Percentiles rank a stretch among this genome's conserved stretches.
phyloP scores from a whole-genome alignment of 2,329 filamentous ascomycete genomes.

The Scytalidium lignicola region DNA sequence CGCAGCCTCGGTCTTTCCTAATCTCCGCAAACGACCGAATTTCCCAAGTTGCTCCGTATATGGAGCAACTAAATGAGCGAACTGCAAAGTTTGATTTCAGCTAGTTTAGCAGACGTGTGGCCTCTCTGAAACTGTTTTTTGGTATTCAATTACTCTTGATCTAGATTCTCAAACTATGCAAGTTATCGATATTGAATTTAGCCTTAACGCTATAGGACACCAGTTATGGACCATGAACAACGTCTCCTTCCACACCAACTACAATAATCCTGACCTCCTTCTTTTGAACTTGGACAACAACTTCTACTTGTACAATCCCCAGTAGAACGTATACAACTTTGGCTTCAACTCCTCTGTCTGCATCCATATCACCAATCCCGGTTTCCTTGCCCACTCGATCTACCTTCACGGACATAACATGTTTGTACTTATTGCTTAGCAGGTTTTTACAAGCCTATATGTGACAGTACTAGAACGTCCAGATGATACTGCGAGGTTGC shows the following conservation, averaged over 20 bases:
- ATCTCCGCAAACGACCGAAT: too few relatives aligned
- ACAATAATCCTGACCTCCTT: constrained; percentile 10
- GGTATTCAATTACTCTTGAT: constrained; percentile 17
- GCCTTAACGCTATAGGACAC: constrained; percentile 4
- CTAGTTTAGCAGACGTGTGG: too few relatives aligned
- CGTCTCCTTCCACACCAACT: constrained; percentile 19
- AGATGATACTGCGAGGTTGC: constrained; percentile 31
- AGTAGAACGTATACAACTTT: constrained; percentile 30
- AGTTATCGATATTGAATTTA: constrained; percentile 2
- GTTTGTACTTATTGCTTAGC: constrained; percentile 54
- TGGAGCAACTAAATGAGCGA: too few relatives aligned
- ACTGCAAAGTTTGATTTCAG: too few relatives aligned
- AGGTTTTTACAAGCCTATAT: constrained; percentile 34
- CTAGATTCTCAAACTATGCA: background rate
- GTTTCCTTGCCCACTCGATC: background rate
- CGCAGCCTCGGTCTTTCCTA: too few relatives aligned
- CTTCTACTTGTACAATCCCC: constrained; percentile 4
- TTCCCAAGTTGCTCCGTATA: too few relatives aligned
- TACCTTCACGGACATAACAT: constrained; percentile 68
- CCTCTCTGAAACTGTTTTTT: background rate
- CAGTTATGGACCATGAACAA: constrained; percentile 5
- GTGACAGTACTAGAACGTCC: constrained; percentile 29
- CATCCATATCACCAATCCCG: background rate
- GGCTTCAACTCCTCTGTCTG: constrained; percentile 18
- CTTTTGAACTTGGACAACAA: constrained; percentile 6